Evolutionary conservation across 441 rosid genomes (phyloP).

Genomic region (Lepidium campestre): DNA sequence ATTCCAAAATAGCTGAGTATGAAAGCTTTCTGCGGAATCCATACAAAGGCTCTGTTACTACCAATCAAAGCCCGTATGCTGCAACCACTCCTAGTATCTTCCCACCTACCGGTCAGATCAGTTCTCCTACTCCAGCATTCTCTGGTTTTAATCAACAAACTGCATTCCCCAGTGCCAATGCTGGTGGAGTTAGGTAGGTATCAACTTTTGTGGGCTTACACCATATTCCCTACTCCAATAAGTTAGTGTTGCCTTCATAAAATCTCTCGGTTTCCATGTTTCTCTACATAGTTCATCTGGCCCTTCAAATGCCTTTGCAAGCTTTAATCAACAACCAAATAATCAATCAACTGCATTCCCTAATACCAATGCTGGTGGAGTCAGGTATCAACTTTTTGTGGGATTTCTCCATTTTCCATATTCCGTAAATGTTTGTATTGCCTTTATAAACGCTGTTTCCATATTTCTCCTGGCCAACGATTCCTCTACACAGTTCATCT

Average conservation of each 20-base stretch:
- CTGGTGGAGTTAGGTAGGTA: constrained; percentile 49
- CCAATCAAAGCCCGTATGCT: constrained; percentile 35
- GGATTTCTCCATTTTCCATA: constrained; percentile 1
- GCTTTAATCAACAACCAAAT: constrained; percentile 36
- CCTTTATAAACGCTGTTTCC: not conserved
- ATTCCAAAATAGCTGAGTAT: constrained; percentile 62
- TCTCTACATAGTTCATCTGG: constrained; percentile 35
- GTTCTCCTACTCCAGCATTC: constrained; percentile 37
- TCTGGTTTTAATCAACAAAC: constrained; percentile 57
- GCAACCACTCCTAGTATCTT: constrained; percentile 28
- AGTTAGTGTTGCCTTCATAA: not conserved
- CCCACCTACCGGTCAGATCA: constrained; percentile 39
- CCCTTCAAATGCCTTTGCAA: constrained; percentile 35
- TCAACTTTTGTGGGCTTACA: constrained; percentile 10
- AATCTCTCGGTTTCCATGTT: not conserved
- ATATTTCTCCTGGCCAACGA: constrained; percentile 31
- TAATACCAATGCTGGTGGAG: constrained; percentile 36
- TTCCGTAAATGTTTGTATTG: not conserved
- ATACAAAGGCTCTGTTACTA: constrained; percentile 34
- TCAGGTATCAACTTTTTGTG: constrained; percentile 31
- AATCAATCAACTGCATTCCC: constrained; percentile 47
- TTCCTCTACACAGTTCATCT: constrained; percentile 32
- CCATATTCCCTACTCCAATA: not conserved
- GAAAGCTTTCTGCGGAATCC: constrained; percentile 61
- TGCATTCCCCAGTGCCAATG: constrained; percentile 38